Evolutionary conservation across 2,329 filamentous ascomycete species (phyloP), one percentile per base, ranked within the genome.

Genomic region (Fusarium tupiense): DNA sequence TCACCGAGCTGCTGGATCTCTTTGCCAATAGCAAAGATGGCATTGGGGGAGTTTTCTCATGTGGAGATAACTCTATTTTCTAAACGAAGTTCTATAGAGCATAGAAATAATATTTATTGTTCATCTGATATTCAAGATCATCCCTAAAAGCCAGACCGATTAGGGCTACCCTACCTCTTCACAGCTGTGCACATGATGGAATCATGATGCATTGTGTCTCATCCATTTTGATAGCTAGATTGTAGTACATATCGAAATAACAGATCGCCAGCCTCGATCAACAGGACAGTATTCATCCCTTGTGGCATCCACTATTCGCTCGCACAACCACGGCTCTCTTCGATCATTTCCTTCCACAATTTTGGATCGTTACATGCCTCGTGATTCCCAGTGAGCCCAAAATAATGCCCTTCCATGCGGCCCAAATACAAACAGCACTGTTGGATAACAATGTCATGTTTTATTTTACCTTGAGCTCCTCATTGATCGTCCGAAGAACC

Each of bases 1-100:
- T 78, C 14, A 76, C 74, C 3, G 76, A 77, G 20, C 26, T 77
- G 38, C 13, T 78, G 9, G 76, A 77, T 26, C 38, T 76, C 5
- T 78, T 77, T 41, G 46, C 69, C 2, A 40, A 53, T 1, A 61
- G 53, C 7, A 49, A 69, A 3, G 70, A 75, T 52, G 64, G 71
- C 0, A 64, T 77, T 24, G 57, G 66, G 14, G 76, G 76, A 10
- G 76, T 77, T 14, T 77, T 77, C 46, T 74, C 74, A 2, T 77
- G 76, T 11, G 74, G 74, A 53, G 69, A 71, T 47, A 77, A 77
- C 24, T 72, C 76, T 0, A 68, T 75, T 4, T 77, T 77, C 29
- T 77, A 46, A 40, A 40, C 1, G 6, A 47, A 24, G 41, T 13
- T 11, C 0, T 22, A 13, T 26, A 17, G 22, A 31, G 11, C 1